Percentiles rank a stretch among this genome's conserved stretches.
Conservation (phyloP, 768 basidiomycete genomes). For the Austroboletus festivus region DNA sequence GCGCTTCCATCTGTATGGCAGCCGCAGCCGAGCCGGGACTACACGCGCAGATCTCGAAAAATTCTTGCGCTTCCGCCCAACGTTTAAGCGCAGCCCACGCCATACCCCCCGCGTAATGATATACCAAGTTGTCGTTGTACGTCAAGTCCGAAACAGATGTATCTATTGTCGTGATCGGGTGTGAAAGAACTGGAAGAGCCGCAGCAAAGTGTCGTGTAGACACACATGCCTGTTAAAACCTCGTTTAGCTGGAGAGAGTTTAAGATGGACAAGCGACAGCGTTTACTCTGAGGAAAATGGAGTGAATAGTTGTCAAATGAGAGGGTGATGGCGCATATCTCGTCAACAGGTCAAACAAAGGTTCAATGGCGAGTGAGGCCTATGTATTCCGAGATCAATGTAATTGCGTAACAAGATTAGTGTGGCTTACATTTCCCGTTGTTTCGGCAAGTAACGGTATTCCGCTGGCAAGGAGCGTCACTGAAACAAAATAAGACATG, state of each 20-base stretch:
- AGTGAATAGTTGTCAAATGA: slow-evolving; percentile 69
- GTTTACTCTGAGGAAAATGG: slow-evolving; percentile 61
- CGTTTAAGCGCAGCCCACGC: slow-evolving; percentile 57
- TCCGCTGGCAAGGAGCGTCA: slow-evolving; percentile 62
- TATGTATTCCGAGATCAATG: slow-evolving; percentile 28
- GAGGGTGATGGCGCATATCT: slow-evolving; percentile 58
- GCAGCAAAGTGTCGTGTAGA: slow-evolving; percentile 47
- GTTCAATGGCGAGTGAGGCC: slow-evolving; percentile 48
- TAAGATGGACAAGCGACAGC: not conserved
- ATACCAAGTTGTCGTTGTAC: slow-evolving; percentile 80
- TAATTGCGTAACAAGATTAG: not conserved
- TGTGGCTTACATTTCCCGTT: slow-evolving; percentile 48
- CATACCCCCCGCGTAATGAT: slow-evolving; percentile 83
- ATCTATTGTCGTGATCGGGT: slow-evolving; percentile 68
- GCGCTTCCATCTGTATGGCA: slow-evolving; percentile 79
- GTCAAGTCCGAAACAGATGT: slow-evolving; percentile 55
- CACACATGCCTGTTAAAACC: slow-evolving; percentile 54
- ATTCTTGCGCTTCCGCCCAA: slow-evolving; percentile 70
- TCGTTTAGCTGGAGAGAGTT: not conserved
- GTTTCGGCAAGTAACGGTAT: slow-evolving; percentile 51
- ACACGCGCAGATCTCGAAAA: slow-evolving; percentile 75
- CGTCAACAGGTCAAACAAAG: slow-evolving; percentile 56
- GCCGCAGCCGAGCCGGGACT: slow-evolving; percentile 56
- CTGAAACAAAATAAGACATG: slow-evolving; percentile 34
- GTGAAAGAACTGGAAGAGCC: slow-evolving; percentile 58